These are phyloP conservation scores for Teunomyces kruisii DNA, from an alignment of 805 yeast species.

Conservation along the genomic window DNA sequence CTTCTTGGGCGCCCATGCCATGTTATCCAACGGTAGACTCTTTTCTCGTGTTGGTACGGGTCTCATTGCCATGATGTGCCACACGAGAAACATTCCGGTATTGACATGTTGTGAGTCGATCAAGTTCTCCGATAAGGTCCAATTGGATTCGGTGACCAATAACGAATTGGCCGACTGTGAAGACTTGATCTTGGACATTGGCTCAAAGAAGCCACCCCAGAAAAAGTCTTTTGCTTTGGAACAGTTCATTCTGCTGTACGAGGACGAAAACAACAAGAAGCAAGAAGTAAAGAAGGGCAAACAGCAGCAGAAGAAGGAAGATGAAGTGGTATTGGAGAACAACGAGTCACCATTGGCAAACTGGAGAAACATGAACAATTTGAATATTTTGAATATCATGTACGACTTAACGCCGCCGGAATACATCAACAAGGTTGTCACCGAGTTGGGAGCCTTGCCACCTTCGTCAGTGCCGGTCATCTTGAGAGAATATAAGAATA, in stretches of 20 bases:
- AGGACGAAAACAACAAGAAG: slow-evolving; percentile 22
- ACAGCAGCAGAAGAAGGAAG: slow-evolving; percentile 8
- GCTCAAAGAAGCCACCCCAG: slow-evolving; percentile 52
- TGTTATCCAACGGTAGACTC: slow-evolving; percentile 90
- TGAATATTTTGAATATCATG: slow-evolving; percentile 79
- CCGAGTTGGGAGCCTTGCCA: slow-evolving; percentile 94
- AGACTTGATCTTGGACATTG: slow-evolving; percentile 54
- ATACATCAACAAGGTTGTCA: slow-evolving; percentile 89
- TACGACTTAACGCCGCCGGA: slow-evolving; percentile 95
- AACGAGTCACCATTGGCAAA: slow-evolving; percentile 49
- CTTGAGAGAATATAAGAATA: slow-evolving; percentile 80
- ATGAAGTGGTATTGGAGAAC: slow-evolving; percentile 9
- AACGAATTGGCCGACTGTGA: slow-evolving; percentile 87
- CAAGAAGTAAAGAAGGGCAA: slow-evolving; percentile 14
- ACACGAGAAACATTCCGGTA: slow-evolving; percentile 86
- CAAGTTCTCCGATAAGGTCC: slow-evolving; percentile 93
- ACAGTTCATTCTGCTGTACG: slow-evolving; percentile 53
- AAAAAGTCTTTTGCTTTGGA: slow-evolving; percentile 65
- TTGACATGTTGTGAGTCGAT: slow-evolving; percentile 93
- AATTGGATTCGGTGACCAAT: slow-evolving; percentile 90
- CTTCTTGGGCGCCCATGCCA: slow-evolving; percentile 94
- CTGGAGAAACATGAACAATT: slow-evolving; percentile 62
- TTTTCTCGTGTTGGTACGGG: slow-evolving; percentile 96
- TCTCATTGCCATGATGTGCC: slow-evolving; percentile 86
- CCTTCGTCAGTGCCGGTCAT: slow-evolving; percentile 98